Evolutionary conservation across 208 protist species (phyloP), one percentile per base, ranked within the genome.

Genomic region (Endotrypanum monterogeii): DNA sequence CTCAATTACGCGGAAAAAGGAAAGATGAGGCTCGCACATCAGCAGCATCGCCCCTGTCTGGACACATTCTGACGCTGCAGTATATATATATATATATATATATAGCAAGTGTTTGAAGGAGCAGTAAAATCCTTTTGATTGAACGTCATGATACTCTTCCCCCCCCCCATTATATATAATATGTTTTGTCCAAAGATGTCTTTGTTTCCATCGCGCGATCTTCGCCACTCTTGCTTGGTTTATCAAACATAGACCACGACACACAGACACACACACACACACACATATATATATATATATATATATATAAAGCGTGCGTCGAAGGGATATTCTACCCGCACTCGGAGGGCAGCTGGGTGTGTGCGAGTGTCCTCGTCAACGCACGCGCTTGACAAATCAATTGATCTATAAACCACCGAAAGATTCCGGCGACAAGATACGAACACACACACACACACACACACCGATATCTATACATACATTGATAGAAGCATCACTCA

Each of bases 401-500:
- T 20, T 32, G 12, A 23, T 25, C 54, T n/a, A n/a, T n/a, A n/a
- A n/a, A n/a, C n/a, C n/a, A n/a, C n/a, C n/a, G n/a, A n/a, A n/a
- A n/a, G n/a, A n/a, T n/a, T n/a, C n/a, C n/a, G n/a, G n/a, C n/a
- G n/a, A n/a, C n/a, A n/a, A n/a, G n/a, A n/a, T n/a, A n/a, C n/a
- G n/a, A n/a, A 7, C 58, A 48, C 61, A 67, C 23, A 73, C 37
- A 55, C 52, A 65, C 37, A 61, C 37, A 82, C n/a, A 65, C n/a
- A 46, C 20, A 51, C 35, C 39, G 37, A 18, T 50, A 23, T 20
- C 46, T 35, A 51, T 9, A 72, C 16, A 48, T 5, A 48, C 8
- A 48, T 5, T 48, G 44, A 5, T 5, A 5, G 44, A 5, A 11
- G 12, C 8, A 48, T 48, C 5, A 48, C 44, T 48, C 12, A 11